phyloP scores from a whole-genome alignment of 2,329 filamentous ascomycete genomes.

The Diaporthe citrichinensis region DNA sequence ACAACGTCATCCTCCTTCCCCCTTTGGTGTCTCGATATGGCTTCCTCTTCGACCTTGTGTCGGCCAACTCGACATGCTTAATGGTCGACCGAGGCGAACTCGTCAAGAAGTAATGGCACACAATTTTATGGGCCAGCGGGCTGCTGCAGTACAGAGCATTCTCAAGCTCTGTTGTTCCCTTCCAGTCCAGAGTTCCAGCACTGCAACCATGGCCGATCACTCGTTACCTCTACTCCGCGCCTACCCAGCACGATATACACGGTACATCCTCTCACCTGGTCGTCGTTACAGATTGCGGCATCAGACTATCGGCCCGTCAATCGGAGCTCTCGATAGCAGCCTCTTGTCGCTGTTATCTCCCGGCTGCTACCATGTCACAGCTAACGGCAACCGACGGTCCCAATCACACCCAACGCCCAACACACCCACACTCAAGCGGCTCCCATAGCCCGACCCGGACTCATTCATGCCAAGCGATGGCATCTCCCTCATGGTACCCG shows the following conservation, averaged over 20 bases:
- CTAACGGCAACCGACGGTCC: neutral
- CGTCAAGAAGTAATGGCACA: neutral
- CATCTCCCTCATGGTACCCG: neutral
- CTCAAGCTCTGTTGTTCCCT: neutral
- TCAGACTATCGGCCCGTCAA: conserved; percentile 22
- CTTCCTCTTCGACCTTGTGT: neutral
- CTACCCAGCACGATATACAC: neutral
- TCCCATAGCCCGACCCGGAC: neutral
- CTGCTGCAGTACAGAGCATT: neutral
- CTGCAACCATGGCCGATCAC: conserved; percentile 23
- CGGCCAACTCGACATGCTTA: neutral
- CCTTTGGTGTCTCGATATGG: conserved; percentile 8
- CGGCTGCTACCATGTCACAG: conserved; percentile 2
- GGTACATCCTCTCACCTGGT: neutral
- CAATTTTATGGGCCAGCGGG: neutral
- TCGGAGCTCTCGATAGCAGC: conserved; percentile 11
- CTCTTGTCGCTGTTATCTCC: conserved; percentile 5
- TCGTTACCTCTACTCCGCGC: conserved; percentile 17
- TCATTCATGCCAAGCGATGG: neutral
- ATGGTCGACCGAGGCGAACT: neutral
- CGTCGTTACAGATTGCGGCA: conserved; percentile 8
- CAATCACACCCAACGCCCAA: neutral
- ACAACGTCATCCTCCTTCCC: conserved; percentile 4
- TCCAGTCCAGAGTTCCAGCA: conserved; percentile 1
- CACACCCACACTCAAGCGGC: neutral